phyloP scores from a whole-genome alignment of 257 asterid genomes.

The Mitragyna speciosa region DNA sequence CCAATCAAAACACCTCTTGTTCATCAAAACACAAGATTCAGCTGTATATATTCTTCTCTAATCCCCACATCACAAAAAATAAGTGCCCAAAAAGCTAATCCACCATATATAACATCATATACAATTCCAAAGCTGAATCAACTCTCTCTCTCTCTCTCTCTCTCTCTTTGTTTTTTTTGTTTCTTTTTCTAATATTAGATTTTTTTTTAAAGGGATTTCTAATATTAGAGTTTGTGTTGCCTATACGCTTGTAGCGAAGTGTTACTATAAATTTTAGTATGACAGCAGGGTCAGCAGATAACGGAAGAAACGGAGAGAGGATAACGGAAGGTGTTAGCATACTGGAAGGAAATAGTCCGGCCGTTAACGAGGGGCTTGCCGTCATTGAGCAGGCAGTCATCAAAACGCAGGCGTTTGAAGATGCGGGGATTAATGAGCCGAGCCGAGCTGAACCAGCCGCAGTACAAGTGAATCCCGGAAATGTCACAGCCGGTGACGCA shows the following conservation, averaged over 20 bases:
- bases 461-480: conserved; percentile 59
- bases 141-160: background rate
- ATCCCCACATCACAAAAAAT: background rate
- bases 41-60: background rate
- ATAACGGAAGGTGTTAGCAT: conserved; percentile 75
- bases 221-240: background rate
- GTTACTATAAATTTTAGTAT: background rate
- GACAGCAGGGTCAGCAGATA: conserved; percentile 42
- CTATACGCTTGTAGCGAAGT: background rate
- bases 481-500: conserved; percentile 65
- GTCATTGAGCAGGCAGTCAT: conserved; percentile 76
- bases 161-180: background rate
- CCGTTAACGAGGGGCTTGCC: conserved; percentile 74
- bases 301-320: conserved; percentile 65
- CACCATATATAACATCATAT: background rate
- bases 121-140: background rate
- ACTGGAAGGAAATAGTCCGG: conserved; percentile 60
- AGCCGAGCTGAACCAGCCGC: conserved; percentile 98
- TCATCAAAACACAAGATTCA: background rate
- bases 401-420: conserved; percentile 63
- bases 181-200: background rate
- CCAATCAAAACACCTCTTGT: background rate
- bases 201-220: no score
- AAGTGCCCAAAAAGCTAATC: background rate
- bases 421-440: conserved; percentile 68